Evolutionary conservation across 768 basidiomycete genomes (phyloP), one percentile per base, ranked within the genome.

Genomic region (Macrolepiota albuminosa): DNA sequence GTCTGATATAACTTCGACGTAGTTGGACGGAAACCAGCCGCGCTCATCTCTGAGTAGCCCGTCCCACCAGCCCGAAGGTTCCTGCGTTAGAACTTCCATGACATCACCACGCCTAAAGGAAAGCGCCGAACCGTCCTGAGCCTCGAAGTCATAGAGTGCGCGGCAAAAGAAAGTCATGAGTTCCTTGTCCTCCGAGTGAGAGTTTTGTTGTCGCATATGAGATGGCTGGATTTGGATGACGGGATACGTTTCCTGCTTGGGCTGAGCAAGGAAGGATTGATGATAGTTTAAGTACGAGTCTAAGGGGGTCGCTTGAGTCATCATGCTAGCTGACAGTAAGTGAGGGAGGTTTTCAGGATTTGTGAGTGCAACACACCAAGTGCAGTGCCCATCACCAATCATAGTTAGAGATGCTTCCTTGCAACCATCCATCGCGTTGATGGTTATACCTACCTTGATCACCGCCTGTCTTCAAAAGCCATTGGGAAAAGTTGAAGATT

Each of bases 51-150:
- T 84, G 21, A 97, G 80, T 59, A 97, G 77, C 6, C 97, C 96
- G 71, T 99, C 96, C 97, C 95, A 98, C 97, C 96, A 99, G 18
- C 96, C 96, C 4, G 91, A 91, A 42, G 91, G 89, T 56, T 98
- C 85, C 67, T 87, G 88, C 9, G 89, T 92, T 54, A 96, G 80
- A 61, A 98, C 93, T 72, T 98, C 93, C 63, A 99, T 96, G 65
- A 98, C 82, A 70, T 97, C 95, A 63, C 87, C 89, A 65, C 83
- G 84, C 61, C 72, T 79, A 72, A 99, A 98, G 13, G 91, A 91
- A 48, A 99, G 83, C 0, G 95, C 91, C 2, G 94, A 93, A 39
- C 84, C 78, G 66, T 98, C 95, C 67, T 88, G 79, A 24, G 91
- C 87, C 65, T 87, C 81, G 71, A 95, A 95, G 75, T 94, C 91